phyloP scores from a whole-genome alignment of 495 filamentous ascomycete species.

The Cryomyces minteri region DNA sequence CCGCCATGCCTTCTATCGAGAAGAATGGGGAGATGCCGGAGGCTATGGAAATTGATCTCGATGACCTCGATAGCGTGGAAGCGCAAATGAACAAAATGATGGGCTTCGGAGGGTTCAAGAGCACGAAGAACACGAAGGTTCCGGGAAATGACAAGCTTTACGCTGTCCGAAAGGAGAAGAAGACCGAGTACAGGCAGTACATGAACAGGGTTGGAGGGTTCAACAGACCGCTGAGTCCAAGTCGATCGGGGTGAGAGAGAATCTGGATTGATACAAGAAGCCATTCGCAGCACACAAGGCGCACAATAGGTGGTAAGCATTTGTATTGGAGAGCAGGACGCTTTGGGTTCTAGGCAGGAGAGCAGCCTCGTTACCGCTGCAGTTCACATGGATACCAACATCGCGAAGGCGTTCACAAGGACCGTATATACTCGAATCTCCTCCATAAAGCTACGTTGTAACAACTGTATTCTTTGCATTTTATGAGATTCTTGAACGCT shows the following conservation, averaged over 20 bases:
- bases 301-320: no score
- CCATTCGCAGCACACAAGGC: no score
- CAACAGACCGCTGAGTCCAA: conserved; percentile 67
- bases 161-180: conserved; percentile 81
- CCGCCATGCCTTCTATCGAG: neutral
- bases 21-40: conserved; percentile 1
- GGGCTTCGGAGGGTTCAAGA: conserved; percentile 74
- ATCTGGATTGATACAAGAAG: no score
- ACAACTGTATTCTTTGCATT: no score
- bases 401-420: no score
- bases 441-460: no score
- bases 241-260: no score
- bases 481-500: neutral
- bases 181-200: conserved; percentile 90
- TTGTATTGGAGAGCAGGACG: no score
- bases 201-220: conserved; percentile 98
- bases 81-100: conserved; percentile 64
- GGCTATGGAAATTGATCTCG: conserved; percentile 7
- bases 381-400: no score
- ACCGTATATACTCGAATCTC: no score
- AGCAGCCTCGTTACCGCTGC: no score
- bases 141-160: conserved; percentile 69
- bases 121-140: conserved; percentile 81
- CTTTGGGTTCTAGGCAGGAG: no score
- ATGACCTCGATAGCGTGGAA: conserved; percentile 44